Evolutionary conservation across 2,329 filamentous ascomycete species (phyloP).

Genomic region (Mollisiaceae sp.): DNA sequence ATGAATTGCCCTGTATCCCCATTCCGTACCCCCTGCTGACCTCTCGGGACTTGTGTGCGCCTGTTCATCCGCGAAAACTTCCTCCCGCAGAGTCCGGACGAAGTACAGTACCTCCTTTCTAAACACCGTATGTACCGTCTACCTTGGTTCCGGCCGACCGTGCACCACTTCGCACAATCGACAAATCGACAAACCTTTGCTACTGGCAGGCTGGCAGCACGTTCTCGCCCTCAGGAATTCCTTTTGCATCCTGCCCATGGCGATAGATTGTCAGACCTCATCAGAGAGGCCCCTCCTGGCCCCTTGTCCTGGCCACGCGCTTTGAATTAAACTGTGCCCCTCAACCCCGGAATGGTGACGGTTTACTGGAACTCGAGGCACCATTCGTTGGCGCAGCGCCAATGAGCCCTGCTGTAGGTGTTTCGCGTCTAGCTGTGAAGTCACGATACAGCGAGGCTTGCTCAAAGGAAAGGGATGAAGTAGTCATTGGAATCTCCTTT

Average conservation of each 20-base stretch:
- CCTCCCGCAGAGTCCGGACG: background rate
- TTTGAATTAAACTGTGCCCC: slow-evolving; percentile 9
- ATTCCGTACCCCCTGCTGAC: slow-evolving; percentile 1
- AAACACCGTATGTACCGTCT: background rate
- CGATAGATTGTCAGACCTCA: background rate
- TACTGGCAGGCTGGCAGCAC: background rate
- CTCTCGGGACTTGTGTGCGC: background rate
- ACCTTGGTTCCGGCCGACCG: background rate
- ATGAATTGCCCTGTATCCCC: slow-evolving; percentile 6
- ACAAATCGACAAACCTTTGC: background rate
- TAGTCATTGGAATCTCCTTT: background rate
- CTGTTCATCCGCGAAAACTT: background rate
- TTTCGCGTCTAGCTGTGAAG: slow-evolving; percentile 9
- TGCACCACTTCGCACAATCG: background rate
- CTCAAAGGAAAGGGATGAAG: background rate
- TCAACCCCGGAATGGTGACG: background rate
- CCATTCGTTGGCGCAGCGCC: background rate
- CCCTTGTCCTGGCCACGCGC: slow-evolving; percentile 15
- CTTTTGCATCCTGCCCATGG: background rate
- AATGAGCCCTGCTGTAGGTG: slow-evolving; percentile 5
- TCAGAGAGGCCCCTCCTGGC: slow-evolving; percentile 3
- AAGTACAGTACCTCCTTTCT: background rate
- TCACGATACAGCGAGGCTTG: background rate
- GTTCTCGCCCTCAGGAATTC: background rate
- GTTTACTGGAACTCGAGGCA: background rate